Conservation (phyloP, 2,329 filamentous ascomycete species). For the Fusarium pininemorale region DNA sequence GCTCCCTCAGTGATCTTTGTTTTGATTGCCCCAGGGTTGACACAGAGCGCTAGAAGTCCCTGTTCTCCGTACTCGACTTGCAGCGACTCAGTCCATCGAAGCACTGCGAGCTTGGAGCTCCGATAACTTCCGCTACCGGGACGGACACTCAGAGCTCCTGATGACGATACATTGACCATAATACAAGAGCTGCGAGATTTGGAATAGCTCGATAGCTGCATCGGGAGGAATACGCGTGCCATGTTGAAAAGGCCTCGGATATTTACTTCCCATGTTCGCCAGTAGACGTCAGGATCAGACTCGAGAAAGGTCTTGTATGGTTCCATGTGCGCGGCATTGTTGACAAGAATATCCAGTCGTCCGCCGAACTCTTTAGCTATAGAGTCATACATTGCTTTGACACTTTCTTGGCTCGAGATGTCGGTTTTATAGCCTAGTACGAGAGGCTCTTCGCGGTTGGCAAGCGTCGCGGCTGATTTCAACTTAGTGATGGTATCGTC, state of each 20-base stretch:
- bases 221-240: neutral
- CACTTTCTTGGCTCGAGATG: neutral
- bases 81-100: neutral
- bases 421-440: neutral
- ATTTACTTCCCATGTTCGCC: neutral
- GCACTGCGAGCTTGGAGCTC: neutral
- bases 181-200: neutral
- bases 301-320: neutral
- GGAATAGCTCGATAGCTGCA: neutral
- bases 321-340: neutral
- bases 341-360: neutral
- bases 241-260: neutral
- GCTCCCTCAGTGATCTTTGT: neutral
- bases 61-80: neutral
- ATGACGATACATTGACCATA: neutral
- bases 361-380: rapidly evolving
- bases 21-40: rapidly evolving
- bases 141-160: neutral
- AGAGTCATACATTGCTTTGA: neutral
- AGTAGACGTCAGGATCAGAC: neutral
- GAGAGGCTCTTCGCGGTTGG: neutral
- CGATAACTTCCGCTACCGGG: neutral
- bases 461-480: neutral
- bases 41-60: rapidly evolving
- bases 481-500: neutral